These are phyloP conservation scores for Coemansia sp. DNA, from an alignment of 192 early-diverging fungal species.

Conservation along the genomic window DNA sequence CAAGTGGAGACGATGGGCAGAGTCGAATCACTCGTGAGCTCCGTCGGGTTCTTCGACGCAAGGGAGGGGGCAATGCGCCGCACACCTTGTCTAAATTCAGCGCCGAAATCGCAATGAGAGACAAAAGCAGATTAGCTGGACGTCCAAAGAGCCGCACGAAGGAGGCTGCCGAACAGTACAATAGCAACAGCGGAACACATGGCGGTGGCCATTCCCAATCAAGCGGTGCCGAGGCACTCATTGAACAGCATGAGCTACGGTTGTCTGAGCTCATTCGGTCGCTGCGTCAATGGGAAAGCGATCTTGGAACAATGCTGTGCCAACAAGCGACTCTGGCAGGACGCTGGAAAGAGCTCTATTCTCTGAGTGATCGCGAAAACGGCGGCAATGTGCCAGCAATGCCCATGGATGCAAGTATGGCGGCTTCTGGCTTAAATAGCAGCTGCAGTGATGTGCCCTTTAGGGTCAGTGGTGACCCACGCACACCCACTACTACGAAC, in stretches of 20 bases:
- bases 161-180: slow-evolving; percentile 10
- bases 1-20: slow-evolving; percentile 35
- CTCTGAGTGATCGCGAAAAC: neutral
- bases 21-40: slow-evolving; percentile 48
- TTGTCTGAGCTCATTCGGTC: slow-evolving; percentile 36
- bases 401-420: neutral
- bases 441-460: slow-evolving; percentile 4
- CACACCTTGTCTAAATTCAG: slow-evolving; percentile 29
- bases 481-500: slow-evolving; percentile 1
- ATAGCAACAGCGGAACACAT: neutral
- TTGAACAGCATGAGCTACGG: slow-evolving; percentile 48
- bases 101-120: slow-evolving; percentile 21
- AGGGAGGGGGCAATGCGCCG: slow-evolving; percentile 26
- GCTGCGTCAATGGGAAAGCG: slow-evolving; percentile 41
- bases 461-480: neutral
- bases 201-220: slow-evolving; percentile 8
- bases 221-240: slow-evolving; percentile 36
- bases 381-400: neutral
- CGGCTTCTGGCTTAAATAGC: neutral
- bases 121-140: slow-evolving; percentile 18
- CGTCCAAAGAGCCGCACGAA: slow-evolving; percentile 25
- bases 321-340: slow-evolving; percentile 37
- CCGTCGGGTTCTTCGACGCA: slow-evolving; percentile 45
- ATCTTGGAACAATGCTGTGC: slow-evolving; percentile 36
- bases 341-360: slow-evolving; percentile 48